A percentile compares a stretch with the other conserved stretches of the same genome.
These are phyloP conservation scores for Trypanosoma conorhini DNA, from an alignment of 208 protist species.

Conservation along the genomic window DNA sequence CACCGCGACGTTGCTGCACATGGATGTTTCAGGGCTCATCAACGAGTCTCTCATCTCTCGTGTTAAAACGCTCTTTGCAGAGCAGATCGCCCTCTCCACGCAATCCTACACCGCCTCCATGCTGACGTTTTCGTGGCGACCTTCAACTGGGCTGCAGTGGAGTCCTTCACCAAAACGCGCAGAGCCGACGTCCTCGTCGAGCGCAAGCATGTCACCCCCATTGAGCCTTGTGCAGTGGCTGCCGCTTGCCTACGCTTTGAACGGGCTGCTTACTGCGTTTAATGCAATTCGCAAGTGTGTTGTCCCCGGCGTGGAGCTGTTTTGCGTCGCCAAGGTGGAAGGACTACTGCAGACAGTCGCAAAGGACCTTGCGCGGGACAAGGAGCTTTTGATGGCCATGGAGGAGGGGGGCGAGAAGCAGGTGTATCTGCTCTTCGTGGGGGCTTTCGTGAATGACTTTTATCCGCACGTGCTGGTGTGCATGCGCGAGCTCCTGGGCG, in stretches of 20 bases:
- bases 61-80: slow-evolving; percentile 57
- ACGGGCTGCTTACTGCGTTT: slow-evolving; percentile 71
- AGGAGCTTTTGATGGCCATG: slow-evolving; percentile 58
- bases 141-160: slow-evolving; percentile 21
- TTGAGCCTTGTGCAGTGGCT: slow-evolving; percentile 59
- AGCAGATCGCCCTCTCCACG: slow-evolving; percentile 53
- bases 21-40: slow-evolving; percentile 54
- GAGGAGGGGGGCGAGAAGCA: slow-evolving; percentile 52
- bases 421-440: slow-evolving; percentile 51
- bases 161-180: neutral
- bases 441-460: slow-evolving; percentile 62
- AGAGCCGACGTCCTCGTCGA: slow-evolving; percentile 11
- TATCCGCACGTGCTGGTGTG: slow-evolving; percentile 62
- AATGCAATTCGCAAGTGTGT: slow-evolving; percentile 79
- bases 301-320: slow-evolving; percentile 49
- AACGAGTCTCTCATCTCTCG: slow-evolving; percentile 42
- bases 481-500: slow-evolving; percentile 41
- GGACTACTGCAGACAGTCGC: slow-evolving; percentile 49
- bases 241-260: slow-evolving; percentile 82
- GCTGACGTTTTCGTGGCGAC: slow-evolving; percentile 57
- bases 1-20: slow-evolving; percentile 44
- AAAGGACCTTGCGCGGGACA: slow-evolving; percentile 59
- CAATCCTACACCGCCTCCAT: slow-evolving; percentile 64
- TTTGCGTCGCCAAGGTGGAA: slow-evolving; percentile 47
- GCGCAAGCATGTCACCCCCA: slow-evolving; percentile 21